Evolutionary conservation across 805 yeast genomes (phyloP).

Genomic region (Cyberlindnera maritima): DNA sequence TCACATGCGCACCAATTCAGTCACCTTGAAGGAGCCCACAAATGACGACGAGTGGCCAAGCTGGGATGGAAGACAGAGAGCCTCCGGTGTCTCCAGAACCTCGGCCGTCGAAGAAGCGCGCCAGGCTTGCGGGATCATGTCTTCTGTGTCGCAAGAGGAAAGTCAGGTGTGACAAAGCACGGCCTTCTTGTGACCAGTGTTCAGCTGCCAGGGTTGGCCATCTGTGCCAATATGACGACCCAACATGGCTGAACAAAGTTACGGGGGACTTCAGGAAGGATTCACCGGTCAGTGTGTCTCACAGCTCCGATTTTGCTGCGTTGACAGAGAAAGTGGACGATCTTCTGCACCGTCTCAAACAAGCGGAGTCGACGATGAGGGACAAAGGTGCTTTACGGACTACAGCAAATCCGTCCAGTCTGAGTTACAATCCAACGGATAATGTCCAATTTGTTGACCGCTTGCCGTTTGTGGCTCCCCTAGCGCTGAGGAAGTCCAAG

Average conservation of each 20-base stretch:
- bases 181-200: constrained; percentile 56
- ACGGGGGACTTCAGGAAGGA: too few species aligned
- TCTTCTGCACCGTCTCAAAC: background rate
- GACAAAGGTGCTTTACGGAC: background rate
- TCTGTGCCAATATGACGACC: constrained; percentile 7
- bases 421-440: constrained; percentile 30
- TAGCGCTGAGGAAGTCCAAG: constrained; percentile 38
- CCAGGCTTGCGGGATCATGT: constrained; percentile 42
- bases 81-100: too few species aligned
- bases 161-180: constrained; percentile 43
- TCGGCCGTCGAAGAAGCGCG: constrained; percentile 3
- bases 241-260: background rate
- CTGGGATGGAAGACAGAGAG: too few species aligned
- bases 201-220: constrained; percentile 47
- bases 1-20: too few species aligned
- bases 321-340: background rate
- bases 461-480: constrained; percentile 30
- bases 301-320: too few species aligned
- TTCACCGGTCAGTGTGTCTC: too few species aligned
- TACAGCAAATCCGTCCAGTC: background rate
- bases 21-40: too few species aligned
- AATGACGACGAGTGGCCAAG: too few species aligned
- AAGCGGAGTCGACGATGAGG: background rate
- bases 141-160: constrained; percentile 47
- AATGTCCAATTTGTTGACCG: constrained; percentile 40